Percentiles rank a stretch among this genome's conserved stretches.
phyloP scores from a whole-genome alignment of 2,329 filamentous ascomycete genomes.

The Botryosphaeria dothidea region DNA sequence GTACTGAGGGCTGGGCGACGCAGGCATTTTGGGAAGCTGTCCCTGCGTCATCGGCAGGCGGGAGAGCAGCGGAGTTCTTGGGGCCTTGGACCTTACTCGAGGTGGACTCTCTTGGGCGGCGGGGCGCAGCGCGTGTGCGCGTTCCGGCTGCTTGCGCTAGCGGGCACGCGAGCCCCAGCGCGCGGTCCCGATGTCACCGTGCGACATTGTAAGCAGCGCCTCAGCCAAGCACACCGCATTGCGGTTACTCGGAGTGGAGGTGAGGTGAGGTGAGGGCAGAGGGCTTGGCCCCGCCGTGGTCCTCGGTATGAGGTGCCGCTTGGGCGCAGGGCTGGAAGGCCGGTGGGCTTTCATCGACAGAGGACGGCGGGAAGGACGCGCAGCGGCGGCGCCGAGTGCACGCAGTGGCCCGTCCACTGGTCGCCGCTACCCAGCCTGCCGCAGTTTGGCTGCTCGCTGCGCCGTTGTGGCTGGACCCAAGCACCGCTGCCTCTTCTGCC shows the following conservation, averaged over 20 bases:
- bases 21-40: not conserved
- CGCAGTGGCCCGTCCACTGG: not conserved
- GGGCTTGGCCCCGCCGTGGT: too few species aligned
- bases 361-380: not conserved
- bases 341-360: too few species aligned
- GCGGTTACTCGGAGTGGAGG: too few species aligned
- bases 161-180: not conserved
- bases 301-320: too few species aligned
- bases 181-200: not conserved
- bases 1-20: not conserved
- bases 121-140: constrained; percentile 3
- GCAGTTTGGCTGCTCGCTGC: not conserved
- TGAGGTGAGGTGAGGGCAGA: too few species aligned
- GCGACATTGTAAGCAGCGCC: not conserved
- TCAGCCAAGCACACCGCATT: too few species aligned
- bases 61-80: not conserved
- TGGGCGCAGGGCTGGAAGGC: too few species aligned
- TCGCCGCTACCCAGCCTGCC: not conserved
- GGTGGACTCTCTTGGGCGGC: not conserved
- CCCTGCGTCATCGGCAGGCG: not conserved
- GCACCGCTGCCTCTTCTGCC: not conserved
- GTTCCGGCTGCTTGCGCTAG: not conserved
- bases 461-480: constrained; percentile 16
- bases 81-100: too few species aligned
- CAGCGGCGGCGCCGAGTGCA: not conserved